These are phyloP conservation scores for Suillus discolor DNA, from an alignment of 768 basidiomycete species.

Conservation along the genomic window DNA sequence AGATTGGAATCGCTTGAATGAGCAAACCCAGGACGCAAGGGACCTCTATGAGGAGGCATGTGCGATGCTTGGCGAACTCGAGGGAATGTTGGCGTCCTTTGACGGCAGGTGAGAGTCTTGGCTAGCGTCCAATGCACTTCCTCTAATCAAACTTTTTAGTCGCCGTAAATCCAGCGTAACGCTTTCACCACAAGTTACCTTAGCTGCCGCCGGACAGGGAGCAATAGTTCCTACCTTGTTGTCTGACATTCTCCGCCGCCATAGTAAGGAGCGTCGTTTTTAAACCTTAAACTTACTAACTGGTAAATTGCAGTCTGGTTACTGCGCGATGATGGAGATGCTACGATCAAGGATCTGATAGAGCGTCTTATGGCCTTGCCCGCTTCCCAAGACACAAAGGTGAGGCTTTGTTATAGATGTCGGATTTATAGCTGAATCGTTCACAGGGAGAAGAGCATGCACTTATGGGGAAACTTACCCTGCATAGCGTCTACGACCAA, in stretches of 20 bases:
- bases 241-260: conserved; percentile 63
- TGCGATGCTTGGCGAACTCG: conserved; percentile 62
- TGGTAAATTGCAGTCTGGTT: conserved; percentile 56
- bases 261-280: conserved; percentile 49
- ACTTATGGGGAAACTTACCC: conserved; percentile 74
- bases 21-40: conserved; percentile 49
- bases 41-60: conserved; percentile 58
- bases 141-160: conserved; percentile 25
- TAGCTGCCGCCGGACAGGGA: conserved; percentile 40
- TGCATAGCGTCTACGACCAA: conserved; percentile 75
- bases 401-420: conserved; percentile 25
- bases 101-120: conserved; percentile 50
- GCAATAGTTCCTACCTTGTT: conserved; percentile 61
- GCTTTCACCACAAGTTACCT: conserved; percentile 24
- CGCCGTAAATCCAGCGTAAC: conserved; percentile 48
- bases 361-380: conserved; percentile 60
- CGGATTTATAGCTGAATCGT: conserved; percentile 1
- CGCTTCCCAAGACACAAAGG: conserved; percentile 59
- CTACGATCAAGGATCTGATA: conserved; percentile 55
- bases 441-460: conserved; percentile 72
- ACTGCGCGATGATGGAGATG: conserved; percentile 56
- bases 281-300: conserved; percentile 11
- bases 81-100: conserved; percentile 52
- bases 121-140: not conserved
- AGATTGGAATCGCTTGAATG: conserved; percentile 41